A percentile compares a stretch with the other conserved stretches of the same genome.
These are phyloP conservation scores for Cenchrus americanus DNA, from an alignment of 176 grass and related monocot genomes.

Conservation along the genomic window DNA sequence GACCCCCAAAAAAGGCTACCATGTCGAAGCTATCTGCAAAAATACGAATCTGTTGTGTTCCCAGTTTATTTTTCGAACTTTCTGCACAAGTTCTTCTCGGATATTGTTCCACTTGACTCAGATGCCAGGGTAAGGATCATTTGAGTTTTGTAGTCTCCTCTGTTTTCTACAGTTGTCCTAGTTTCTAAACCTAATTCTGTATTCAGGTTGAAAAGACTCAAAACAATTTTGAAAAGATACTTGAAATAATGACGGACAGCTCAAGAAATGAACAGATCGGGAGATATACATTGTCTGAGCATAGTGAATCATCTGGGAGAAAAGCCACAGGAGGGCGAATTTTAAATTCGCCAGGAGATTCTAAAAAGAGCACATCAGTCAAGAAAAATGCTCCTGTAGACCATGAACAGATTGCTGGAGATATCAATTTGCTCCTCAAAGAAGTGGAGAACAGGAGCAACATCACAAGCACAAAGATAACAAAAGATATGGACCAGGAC, in stretches of 20 bases:
- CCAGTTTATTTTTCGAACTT: slow-evolving; percentile 91
- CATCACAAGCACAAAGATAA: slow-evolving; percentile 33
- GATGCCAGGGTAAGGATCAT: slow-evolving; percentile 81
- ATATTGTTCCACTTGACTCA: slow-evolving; percentile 85
- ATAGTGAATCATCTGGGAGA: slow-evolving; percentile 42
- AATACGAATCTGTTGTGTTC: slow-evolving; percentile 80
- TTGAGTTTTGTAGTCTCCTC: slow-evolving; percentile 29
- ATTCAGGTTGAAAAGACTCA: slow-evolving; percentile 77
- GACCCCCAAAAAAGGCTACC: slow-evolving; percentile 85
- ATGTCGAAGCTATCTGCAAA: slow-evolving; percentile 86
- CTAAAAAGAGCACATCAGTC: slow-evolving; percentile 31
- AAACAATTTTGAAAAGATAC: slow-evolving; percentile 75
- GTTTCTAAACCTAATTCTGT: slow-evolving; percentile 17
- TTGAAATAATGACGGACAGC: slow-evolving; percentile 71
- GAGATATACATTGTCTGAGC: slow-evolving; percentile 10
- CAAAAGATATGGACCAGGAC: slow-evolving; percentile 21
- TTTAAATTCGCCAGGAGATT: slow-evolving; percentile 43
- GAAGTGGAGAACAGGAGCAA: slow-evolving; percentile 65
- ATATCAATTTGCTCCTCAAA: slow-evolving; percentile 79
- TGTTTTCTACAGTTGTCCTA: slow-evolving; percentile 16
- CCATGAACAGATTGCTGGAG: slow-evolving; percentile 73
- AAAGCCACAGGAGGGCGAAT: slow-evolving; percentile 34
- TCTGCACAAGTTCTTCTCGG: slow-evolving; percentile 95
- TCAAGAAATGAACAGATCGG: slow-evolving; percentile 40
- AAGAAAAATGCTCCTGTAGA: slow-evolving; percentile 54